These are phyloP conservation scores for Debaryomyces subglobosus DNA, from an alignment of 1,139 yeast species.

Conservation along the genomic window DNA sequence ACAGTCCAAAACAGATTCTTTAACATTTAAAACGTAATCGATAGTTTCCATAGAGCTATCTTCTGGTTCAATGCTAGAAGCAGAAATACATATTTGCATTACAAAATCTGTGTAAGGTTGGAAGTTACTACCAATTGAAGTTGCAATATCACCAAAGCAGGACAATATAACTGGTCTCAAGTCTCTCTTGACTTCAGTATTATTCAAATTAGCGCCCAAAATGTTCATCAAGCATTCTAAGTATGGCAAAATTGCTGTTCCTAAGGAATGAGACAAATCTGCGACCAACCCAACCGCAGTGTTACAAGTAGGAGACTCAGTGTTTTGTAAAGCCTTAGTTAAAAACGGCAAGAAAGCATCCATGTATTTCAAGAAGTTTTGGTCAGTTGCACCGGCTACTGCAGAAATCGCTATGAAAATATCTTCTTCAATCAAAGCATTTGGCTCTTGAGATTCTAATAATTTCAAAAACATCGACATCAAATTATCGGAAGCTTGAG, in stretches of 20 bases:
- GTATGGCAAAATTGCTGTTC: slow-evolving; percentile 70
- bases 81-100: slow-evolving; percentile 67
- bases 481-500: slow-evolving; percentile 73
- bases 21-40: slow-evolving; percentile 72
- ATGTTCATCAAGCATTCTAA: slow-evolving; percentile 81
- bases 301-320: slow-evolving; percentile 79
- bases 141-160: slow-evolving; percentile 96
- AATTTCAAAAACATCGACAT: slow-evolving; percentile 83
- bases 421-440: slow-evolving; percentile 91
- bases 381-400: slow-evolving; percentile 77
- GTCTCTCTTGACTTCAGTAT: slow-evolving; percentile 70
- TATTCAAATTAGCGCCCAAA: slow-evolving; percentile 71
- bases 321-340: slow-evolving; percentile 74
- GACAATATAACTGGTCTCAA: slow-evolving; percentile 86
- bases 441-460: slow-evolving; percentile 59
- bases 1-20: slow-evolving; percentile 89
- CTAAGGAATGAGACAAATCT: slow-evolving; percentile 93
- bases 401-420: slow-evolving; percentile 91
- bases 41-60: slow-evolving; percentile 72
- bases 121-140: slow-evolving; percentile 78
- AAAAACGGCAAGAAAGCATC: slow-evolving; percentile 81
- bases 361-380: slow-evolving; percentile 73
- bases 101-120: slow-evolving; percentile 77
- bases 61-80: slow-evolving; percentile 54
- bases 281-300: slow-evolving; percentile 96